Evolutionary conservation across 208 protist genomes (phyloP), one percentile per base, ranked within the genome.

Genomic region (Lotmaria passim): DNA sequence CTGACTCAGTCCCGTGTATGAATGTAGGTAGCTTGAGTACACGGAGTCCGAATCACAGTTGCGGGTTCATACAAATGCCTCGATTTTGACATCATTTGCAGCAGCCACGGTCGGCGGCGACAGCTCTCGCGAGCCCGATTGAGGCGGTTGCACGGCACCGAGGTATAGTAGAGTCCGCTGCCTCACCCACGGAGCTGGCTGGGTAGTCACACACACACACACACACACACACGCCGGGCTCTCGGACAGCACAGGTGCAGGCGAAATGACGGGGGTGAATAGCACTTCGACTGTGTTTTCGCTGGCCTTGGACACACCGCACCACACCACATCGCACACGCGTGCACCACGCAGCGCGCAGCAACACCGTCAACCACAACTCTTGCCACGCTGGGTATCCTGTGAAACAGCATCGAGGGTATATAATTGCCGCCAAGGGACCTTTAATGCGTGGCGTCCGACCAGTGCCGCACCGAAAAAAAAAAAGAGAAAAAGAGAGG

Each of bases 21-120:
- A 57, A 71, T 59, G 58, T 79, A 81, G 78, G 78, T 84, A 84
- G 78, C 78, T 79, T 58, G 46, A 74, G 64, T 72, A 74, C 78
- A 84, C 78, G 78, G 78, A 80, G 68, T 52, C 80, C 67, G 57
- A 84, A 84, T 84, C 78, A 84, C 38, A 23, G 68, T 51, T 75
- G 69, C 78, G 72, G 74, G 60, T 76, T 83, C 78, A 83, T 79
- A 83, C 78, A 83, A 83, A 83, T 83, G 78, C 78, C 78, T 83
- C 78, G 78, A 72, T 75, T 76, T 57, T 57, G 30, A 38, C 51
- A 57, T 57, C 51, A 57, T 21, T 5, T 19, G 51, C 8, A 14
- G 51, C 51, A 38, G 51, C 38, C 51, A 7, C 3, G 23, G 47
- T 14, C 47, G 33, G 36, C 36, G 36, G 8, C 36, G 36, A 12